These are phyloP conservation scores for Saturnispora galanensis DNA, from an alignment of 805 yeast species.

Conservation along the genomic window DNA sequence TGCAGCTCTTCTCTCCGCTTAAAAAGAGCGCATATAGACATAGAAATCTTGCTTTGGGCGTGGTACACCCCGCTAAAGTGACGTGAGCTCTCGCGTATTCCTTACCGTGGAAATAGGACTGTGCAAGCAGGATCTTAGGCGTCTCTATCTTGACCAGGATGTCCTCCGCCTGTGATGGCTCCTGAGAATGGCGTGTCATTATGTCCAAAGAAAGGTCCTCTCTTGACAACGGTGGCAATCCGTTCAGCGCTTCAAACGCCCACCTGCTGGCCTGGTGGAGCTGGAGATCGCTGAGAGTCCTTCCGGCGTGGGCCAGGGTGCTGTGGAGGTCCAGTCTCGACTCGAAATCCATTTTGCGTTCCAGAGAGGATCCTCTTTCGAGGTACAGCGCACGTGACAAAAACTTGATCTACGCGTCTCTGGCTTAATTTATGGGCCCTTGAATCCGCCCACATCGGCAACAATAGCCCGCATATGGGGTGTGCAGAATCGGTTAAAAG, in stretches of 20 bases:
- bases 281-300: constrained; percentile 5
- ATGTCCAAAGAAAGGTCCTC: constrained; percentile 9
- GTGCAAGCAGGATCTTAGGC: constrained; percentile 36
- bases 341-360: constrained; percentile 4
- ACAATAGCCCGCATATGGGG: too few relatives aligned
- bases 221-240: constrained; percentile 8
- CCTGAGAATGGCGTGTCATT: background rate
- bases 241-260: constrained; percentile 11
- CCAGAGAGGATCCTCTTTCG: background rate
- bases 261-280: constrained; percentile 13
- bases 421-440: too few relatives aligned
- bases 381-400: background rate
- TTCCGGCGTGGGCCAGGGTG: background rate
- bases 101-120: constrained; percentile 65
- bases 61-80: constrained; percentile 40
- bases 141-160: background rate
- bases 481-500: too few relatives aligned
- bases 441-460: too few relatives aligned
- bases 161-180: background rate
- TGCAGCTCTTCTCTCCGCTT: constrained; percentile 65
- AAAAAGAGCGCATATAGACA: constrained; percentile 60
- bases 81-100: constrained; percentile 76
- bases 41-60: constrained; percentile 49
- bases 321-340: background rate
- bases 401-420: background rate